Conservation (phyloP, 192 early-diverging fungal genomes). For the Blastocladiella britannica region DNA sequence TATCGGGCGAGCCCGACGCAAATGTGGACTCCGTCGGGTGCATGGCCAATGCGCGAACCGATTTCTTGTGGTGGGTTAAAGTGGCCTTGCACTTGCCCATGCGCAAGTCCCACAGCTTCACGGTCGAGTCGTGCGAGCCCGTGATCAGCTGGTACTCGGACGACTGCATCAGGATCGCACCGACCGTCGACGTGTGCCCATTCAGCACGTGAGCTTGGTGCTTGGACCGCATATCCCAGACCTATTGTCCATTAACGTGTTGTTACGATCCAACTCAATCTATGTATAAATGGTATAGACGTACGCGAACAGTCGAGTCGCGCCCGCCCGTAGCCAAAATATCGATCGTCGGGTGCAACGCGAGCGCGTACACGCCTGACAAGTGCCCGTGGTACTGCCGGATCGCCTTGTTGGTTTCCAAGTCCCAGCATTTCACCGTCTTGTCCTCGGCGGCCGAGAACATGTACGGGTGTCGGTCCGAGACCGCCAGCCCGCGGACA, state of each 20-base stretch:
- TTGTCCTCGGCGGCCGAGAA: constrained; percentile 98
- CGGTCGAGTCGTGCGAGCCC: constrained; percentile 76
- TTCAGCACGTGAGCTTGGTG: constrained; percentile 67
- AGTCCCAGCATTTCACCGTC: constrained; percentile 97
- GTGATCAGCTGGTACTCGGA: constrained; percentile 94
- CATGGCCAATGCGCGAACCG: constrained; percentile 71
- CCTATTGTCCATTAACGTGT: constrained; percentile 15
- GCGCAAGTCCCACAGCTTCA: constrained; percentile 89
- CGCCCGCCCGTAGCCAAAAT: constrained; percentile 83
- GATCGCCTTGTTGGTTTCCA: constrained; percentile 97
- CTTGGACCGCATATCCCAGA: constrained; percentile 98
- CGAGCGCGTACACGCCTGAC: constrained; percentile 75
- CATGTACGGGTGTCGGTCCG: constrained; percentile 84
- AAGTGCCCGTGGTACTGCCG: constrained; percentile 97
- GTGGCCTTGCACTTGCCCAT: constrained; percentile 84
- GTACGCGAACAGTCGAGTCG: constrained; percentile 77
- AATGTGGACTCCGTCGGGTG: constrained; percentile 91
- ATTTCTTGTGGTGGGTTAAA: constrained; percentile 96
- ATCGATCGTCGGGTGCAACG: constrained; percentile 85
- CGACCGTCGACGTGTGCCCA: constrained; percentile 72
- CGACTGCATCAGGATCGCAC: constrained; percentile 75
- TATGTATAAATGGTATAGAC: constrained; percentile 6
- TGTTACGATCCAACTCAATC: neutral
- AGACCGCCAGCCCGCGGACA: constrained; percentile 84
- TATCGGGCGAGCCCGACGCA: constrained; percentile 68